A percentile compares a stretch with the other conserved stretches of the same genome.
These are phyloP conservation scores for Claviceps citrina DNA, from an alignment of 2,329 filamentous ascomycete species.

Conservation along the genomic window DNA sequence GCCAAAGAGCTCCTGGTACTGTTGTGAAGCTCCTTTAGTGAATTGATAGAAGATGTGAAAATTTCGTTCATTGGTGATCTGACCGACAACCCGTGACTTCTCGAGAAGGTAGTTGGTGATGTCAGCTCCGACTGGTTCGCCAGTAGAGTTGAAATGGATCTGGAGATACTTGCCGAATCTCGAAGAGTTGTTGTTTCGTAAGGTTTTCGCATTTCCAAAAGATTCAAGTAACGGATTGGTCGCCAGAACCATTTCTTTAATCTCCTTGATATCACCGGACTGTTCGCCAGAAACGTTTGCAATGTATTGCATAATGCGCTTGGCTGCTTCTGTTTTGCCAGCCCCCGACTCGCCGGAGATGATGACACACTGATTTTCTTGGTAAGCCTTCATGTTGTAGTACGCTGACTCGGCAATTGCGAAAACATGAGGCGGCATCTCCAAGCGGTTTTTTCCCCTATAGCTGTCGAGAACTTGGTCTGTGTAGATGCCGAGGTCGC, in stretches of 20 bases:
- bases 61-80: slow-evolving; percentile 89
- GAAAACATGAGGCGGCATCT: slow-evolving; percentile 91
- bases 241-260: slow-evolving; percentile 98
- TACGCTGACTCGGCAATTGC: slow-evolving; percentile 91
- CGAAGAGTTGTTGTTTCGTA: slow-evolving; percentile 97
- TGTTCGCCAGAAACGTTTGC: slow-evolving; percentile 82
- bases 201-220: slow-evolving; percentile 94
- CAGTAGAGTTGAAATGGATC: slow-evolving; percentile 82
- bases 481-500: slow-evolving; percentile 95
- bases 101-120: slow-evolving; percentile 97
- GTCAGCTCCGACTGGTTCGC: slow-evolving; percentile 88
- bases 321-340: slow-evolving; percentile 95
- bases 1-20: slow-evolving; percentile 76
- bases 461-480: slow-evolving; percentile 87
- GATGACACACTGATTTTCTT: slow-evolving; percentile 97
- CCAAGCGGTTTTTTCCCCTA: slow-evolving; percentile 89
- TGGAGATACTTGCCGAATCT: slow-evolving; percentile 97
- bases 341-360: slow-evolving; percentile 97
- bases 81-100: slow-evolving; percentile 86
- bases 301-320: slow-evolving; percentile 99
- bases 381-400: slow-evolving; percentile 99
- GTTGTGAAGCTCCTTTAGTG: slow-evolving; percentile 79
- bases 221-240: slow-evolving; percentile 95
- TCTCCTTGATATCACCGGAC: slow-evolving; percentile 80
- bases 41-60: slow-evolving; percentile 99